A percentile compares a stretch with the other conserved stretches of the same genome.
Conservation (phyloP, 2,329 filamentous ascomycete genomes). For the Falciphora oryzae region DNA sequence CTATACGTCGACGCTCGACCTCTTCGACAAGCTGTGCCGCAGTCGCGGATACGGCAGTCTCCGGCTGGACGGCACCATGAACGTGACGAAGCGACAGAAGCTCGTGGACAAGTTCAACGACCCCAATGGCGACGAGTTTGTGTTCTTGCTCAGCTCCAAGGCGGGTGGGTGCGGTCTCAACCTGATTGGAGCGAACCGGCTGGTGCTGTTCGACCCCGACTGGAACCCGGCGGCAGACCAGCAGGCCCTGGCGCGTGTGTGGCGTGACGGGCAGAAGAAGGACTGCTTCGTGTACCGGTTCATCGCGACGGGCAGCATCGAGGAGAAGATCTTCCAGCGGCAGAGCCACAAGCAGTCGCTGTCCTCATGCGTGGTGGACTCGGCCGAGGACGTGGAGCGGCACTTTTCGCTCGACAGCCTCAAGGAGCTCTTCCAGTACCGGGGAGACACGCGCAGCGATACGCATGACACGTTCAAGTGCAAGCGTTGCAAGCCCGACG, state of each 20-base stretch:
- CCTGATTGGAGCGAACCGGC: slow-evolving; percentile 86
- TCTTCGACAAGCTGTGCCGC: slow-evolving; percentile 89
- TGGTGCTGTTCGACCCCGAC: slow-evolving; percentile 93
- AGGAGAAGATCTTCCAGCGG: slow-evolving; percentile 98
- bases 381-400: slow-evolving; percentile 91
- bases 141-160: slow-evolving; percentile 95
- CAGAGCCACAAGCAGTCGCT: slow-evolving; percentile 97
- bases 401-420: slow-evolving; percentile 92
- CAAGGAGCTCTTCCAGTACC: slow-evolving; percentile 90
- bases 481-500: slow-evolving; percentile 85
- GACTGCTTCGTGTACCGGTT: slow-evolving; percentile 99
- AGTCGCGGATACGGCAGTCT: slow-evolving; percentile 77
- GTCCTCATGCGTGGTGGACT: slow-evolving; percentile 93
- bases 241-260: slow-evolving; percentile 92
- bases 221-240: slow-evolving; percentile 99
- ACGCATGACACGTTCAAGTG: slow-evolving; percentile 99
- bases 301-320: slow-evolving; percentile 87
- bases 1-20: slow-evolving; percentile 91
- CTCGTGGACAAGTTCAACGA: slow-evolving; percentile 98
- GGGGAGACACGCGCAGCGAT: slow-evolving; percentile 76
- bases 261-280: slow-evolving; percentile 98
- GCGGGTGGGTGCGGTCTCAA: slow-evolving; percentile 96
- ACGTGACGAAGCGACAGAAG: slow-evolving; percentile 93
- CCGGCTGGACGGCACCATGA: slow-evolving; percentile 94
- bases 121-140: slow-evolving; percentile 80